A percentile compares a stretch with the other conserved stretches of the same genome.
Evolutionary conservation across 202 grass and related monocot genomes (phyloP).

Genomic region (Setaria viridis): DNA sequence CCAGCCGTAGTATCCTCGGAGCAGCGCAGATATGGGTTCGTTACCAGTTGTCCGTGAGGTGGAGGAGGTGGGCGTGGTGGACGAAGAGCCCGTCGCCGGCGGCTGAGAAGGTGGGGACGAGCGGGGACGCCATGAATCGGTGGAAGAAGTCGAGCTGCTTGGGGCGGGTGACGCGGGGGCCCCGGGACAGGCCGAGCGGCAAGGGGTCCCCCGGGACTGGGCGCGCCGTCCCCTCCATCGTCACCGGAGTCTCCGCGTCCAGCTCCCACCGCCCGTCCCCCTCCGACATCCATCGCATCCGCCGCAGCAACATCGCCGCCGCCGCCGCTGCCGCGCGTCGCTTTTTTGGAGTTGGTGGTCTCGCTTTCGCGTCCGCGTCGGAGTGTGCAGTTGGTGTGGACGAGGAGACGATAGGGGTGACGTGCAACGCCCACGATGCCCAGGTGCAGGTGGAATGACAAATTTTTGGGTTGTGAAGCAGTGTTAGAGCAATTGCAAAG

Average conservation of each 20-base stretch:
- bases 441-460: too few species aligned
- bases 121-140: constrained; percentile 90
- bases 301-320: constrained; percentile 68
- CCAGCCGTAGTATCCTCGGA: too few species aligned
- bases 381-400: background rate
- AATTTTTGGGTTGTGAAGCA: too few species aligned
- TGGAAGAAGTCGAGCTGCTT: constrained; percentile 99
- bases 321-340: constrained; percentile 30
- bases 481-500: too few species aligned
- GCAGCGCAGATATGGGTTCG: background rate
- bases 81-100: constrained; percentile 58
- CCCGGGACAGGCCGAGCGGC: constrained; percentile 81
- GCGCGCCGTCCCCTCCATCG: constrained; percentile 89
- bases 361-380: constrained; percentile 33
- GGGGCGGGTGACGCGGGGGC: constrained; percentile 72
- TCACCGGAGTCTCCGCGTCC: constrained; percentile 79
- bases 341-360: constrained; percentile 4
- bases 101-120: constrained; percentile 76
- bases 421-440: background rate
- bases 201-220: constrained; percentile 80
- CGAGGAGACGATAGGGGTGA: constrained; percentile 6
- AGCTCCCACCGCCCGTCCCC: constrained; percentile 78
- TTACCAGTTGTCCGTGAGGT: constrained; percentile 78
- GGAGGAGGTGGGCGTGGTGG: constrained; percentile 69
- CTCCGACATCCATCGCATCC: constrained; percentile 79